Conservation (phyloP, 495 filamentous ascomycete species). For the Parmelia sp. region DNA sequence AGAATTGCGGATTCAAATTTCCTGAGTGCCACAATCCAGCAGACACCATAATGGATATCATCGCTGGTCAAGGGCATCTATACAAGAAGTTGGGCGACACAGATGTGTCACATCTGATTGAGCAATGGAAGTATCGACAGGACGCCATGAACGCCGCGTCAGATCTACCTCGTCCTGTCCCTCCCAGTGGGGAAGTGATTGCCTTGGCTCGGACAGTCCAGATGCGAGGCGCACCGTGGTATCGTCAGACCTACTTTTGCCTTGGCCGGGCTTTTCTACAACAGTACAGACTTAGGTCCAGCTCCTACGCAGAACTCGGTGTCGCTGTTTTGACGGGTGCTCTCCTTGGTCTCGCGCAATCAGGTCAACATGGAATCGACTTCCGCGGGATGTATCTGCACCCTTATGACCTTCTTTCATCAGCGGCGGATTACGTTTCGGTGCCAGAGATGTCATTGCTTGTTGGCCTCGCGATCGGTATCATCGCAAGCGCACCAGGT, state of each 20-base stretch:
- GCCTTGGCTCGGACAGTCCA: slow-evolving; percentile 35
- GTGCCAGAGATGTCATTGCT: slow-evolving; percentile 47
- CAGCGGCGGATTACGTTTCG: slow-evolving; percentile 42
- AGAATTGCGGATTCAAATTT: slow-evolving; percentile 39
- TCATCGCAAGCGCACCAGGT: slow-evolving; percentile 46
- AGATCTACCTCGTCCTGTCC: background rate
- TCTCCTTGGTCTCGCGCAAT: slow-evolving; percentile 48
- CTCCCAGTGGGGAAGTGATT: slow-evolving; percentile 22
- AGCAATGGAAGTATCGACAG: slow-evolving; percentile 30
- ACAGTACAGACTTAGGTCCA: slow-evolving; percentile 44
- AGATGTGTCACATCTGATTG: slow-evolving; percentile 38
- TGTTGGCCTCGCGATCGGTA: slow-evolving; percentile 47
- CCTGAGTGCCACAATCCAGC: slow-evolving; percentile 39
- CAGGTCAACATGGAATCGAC: slow-evolving; percentile 41
- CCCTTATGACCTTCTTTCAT: slow-evolving; percentile 47
- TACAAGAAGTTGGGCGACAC: slow-evolving; percentile 43
- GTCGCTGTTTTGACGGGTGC: slow-evolving; percentile 45
- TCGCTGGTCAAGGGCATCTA: slow-evolving; percentile 41
- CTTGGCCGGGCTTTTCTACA: slow-evolving; percentile 45
- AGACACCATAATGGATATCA: slow-evolving; percentile 47
- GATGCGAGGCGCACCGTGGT: slow-evolving; percentile 41
- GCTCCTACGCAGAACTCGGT: slow-evolving; percentile 48
- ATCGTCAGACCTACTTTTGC: slow-evolving; percentile 44
- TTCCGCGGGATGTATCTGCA: slow-evolving; percentile 46
- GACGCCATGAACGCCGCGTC: slow-evolving; percentile 17